Percentiles rank a stretch among this genome's conserved stretches.
Conservation (phyloP, 2,329 filamentous ascomycete genomes). For the Aspergillus spinulosporus region DNA sequence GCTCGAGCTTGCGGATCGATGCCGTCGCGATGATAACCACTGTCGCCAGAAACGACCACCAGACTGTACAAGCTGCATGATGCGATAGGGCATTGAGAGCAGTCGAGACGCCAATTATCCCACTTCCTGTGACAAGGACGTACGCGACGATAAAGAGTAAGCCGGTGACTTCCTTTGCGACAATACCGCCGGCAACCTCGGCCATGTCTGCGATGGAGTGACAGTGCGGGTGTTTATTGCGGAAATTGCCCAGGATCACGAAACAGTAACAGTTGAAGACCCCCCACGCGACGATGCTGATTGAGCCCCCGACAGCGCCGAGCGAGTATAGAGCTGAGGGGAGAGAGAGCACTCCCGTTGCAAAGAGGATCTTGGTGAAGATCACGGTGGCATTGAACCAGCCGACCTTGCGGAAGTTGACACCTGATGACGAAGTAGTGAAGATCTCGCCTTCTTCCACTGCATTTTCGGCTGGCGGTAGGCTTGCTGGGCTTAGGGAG, state of each 20-base stretch:
- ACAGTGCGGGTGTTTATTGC: constrained; percentile 53
- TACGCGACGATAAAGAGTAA: constrained; percentile 60
- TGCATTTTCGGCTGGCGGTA: neutral
- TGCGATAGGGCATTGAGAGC: constrained; percentile 61
- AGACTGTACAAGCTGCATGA: constrained; percentile 61
- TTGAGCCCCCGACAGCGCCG: constrained; percentile 20
- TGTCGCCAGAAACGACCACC: constrained; percentile 57
- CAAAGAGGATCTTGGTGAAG: constrained; percentile 50
- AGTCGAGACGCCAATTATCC: constrained; percentile 60
- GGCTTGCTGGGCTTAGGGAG: neutral
- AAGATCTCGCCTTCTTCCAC: constrained; percentile 51
- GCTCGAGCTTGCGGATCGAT: constrained; percentile 59
- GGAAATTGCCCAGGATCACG: constrained; percentile 52
- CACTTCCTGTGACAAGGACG: constrained; percentile 57
- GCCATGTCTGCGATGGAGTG: constrained; percentile 62
- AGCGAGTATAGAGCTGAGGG: constrained; percentile 23
- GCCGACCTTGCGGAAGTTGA: constrained; percentile 56
- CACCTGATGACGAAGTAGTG: constrained; percentile 48
- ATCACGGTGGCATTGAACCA: constrained; percentile 56
- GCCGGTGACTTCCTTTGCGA: constrained; percentile 56
- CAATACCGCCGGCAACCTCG: constrained; percentile 53
- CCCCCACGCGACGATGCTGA: constrained; percentile 22
- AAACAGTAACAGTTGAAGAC: constrained; percentile 50
- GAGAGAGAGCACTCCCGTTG: constrained; percentile 25
- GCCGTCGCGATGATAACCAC: constrained; percentile 51